These are phyloP conservation scores for Lyophyllum semitale DNA, from an alignment of 768 basidiomycete genomes.

Conservation along the genomic window DNA sequence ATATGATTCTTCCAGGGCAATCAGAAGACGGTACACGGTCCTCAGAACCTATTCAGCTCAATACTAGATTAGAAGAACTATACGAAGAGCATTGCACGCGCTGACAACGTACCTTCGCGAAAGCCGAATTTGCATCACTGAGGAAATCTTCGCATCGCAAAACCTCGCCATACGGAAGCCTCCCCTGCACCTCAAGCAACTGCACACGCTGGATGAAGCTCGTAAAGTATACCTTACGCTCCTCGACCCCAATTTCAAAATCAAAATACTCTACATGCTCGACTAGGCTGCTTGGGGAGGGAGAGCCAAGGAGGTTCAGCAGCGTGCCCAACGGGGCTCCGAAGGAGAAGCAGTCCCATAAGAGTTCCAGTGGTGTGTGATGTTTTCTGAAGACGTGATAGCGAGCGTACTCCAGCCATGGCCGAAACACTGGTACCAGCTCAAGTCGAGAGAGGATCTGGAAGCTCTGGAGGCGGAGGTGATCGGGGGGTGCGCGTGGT, in stretches of 20 bases:
- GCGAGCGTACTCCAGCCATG: constrained; percentile 33
- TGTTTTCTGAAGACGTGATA: constrained; percentile 24
- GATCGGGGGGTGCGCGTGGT: constrained; percentile 37
- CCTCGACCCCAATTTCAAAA: constrained; percentile 27
- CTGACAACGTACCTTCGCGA: constrained; percentile 32
- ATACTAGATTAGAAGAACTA: not conserved
- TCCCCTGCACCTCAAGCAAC: constrained; percentile 33
- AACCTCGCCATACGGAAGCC: constrained; percentile 40
- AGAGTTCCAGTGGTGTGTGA: constrained; percentile 28
- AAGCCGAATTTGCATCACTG: constrained; percentile 29
- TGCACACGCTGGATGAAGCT: constrained; percentile 38
- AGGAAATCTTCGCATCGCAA: constrained; percentile 38
- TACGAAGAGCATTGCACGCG: not conserved
- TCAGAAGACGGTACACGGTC: constrained; percentile 34
- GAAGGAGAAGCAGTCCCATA: constrained; percentile 39
- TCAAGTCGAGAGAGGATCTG: constrained; percentile 38
- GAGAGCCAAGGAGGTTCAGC: constrained; percentile 38
- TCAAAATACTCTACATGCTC: constrained; percentile 29
- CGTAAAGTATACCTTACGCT: constrained; percentile 29
- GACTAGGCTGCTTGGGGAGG: constrained; percentile 29
- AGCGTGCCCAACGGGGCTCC: constrained; percentile 37
- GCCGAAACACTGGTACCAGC: constrained; percentile 36
- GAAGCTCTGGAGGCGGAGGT: constrained; percentile 36
- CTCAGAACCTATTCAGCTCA: constrained; percentile 29
- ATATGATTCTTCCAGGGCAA: constrained; percentile 34